Evolutionary conservation across 2,329 filamentous ascomycete genomes (phyloP).

Genomic region (Sclerotinia sclerotiorum): DNA sequence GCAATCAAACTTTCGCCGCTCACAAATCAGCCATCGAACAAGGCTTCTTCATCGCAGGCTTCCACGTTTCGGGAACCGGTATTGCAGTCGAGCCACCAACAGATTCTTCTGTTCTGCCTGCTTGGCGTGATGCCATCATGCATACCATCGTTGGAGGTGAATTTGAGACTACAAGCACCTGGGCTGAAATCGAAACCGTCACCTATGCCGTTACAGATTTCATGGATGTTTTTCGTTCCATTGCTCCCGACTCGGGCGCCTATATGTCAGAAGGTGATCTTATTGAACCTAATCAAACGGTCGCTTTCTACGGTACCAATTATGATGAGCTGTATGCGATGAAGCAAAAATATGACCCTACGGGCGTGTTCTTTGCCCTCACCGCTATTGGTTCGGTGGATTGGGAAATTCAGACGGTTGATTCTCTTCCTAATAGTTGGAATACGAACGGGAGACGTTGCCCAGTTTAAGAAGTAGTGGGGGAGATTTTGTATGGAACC

Average conservation of each 20-base stretch:
- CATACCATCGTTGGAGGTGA: constrained; percentile 28
- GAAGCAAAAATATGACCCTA: constrained; percentile 30
- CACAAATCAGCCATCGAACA: constrained; percentile 41
- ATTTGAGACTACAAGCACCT: constrained; percentile 41
- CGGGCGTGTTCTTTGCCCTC: constrained; percentile 27
- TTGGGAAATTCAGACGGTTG: constrained; percentile 41
- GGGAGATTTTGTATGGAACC: background rate
- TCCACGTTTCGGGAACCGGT: constrained; percentile 31
- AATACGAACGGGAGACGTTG: constrained; percentile 19
- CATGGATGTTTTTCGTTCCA: constrained; percentile 28
- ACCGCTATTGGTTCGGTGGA: constrained; percentile 32
- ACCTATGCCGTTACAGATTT: constrained; percentile 39
- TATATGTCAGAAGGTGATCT: constrained; percentile 26
- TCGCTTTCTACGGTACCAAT: constrained; percentile 44
- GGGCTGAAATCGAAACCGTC: constrained; percentile 48
- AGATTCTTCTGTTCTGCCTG: constrained; percentile 43
- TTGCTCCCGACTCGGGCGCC: constrained; percentile 20
- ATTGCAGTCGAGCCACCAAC: constrained; percentile 9
- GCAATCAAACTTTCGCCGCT: constrained; percentile 36
- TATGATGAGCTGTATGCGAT: constrained; percentile 31
- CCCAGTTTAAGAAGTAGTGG: background rate
- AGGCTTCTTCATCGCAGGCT: constrained; percentile 40
- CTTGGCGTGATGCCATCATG: constrained; percentile 30
- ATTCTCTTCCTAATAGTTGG: constrained; percentile 25
- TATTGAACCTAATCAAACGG: constrained; percentile 23